These are phyloP conservation scores for Cnidoscolus chayamansa DNA, from an alignment of 441 rosid genomes.

Conservation along the genomic window DNA sequence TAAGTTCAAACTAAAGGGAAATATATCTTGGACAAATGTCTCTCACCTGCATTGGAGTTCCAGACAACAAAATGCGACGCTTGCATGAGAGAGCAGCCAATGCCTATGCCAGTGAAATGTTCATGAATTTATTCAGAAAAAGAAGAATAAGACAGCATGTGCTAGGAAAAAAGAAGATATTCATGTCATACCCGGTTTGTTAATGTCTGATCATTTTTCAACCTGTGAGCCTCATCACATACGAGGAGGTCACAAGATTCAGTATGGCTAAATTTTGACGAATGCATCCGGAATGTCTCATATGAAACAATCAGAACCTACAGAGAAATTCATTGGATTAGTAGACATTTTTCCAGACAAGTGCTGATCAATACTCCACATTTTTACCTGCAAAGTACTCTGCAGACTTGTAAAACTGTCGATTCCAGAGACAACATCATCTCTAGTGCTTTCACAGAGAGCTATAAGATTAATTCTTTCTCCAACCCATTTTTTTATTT, in stretches of 20 bases:
- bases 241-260: constrained; percentile 94
- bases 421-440: constrained; percentile 88
- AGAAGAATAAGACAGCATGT: constrained; percentile 15
- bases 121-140: constrained; percentile 21
- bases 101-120: constrained; percentile 52
- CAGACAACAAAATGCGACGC: constrained; percentile 88
- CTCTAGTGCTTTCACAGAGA: constrained; percentile 93
- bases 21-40: constrained; percentile 17
- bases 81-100: constrained; percentile 88
- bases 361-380: constrained; percentile 18
- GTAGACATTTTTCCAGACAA: constrained; percentile 25
- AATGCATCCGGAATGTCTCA: constrained; percentile 97
- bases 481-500: constrained; percentile 92
- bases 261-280: constrained; percentile 70
- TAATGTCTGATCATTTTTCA: constrained; percentile 91
- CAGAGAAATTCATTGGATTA: constrained; percentile 23
- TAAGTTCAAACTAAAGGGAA: neutral
- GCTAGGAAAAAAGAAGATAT: constrained; percentile 12
- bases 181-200: constrained; percentile 72
- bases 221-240: constrained; percentile 98
- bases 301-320: constrained; percentile 94
- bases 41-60: constrained; percentile 97
- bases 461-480: constrained; percentile 84
- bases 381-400: constrained; percentile 67
- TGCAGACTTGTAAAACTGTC: constrained; percentile 63